These are phyloP conservation scores for Monosporascus sp. DNA, from an alignment of 2,329 filamentous ascomycete genomes.

Conservation along the genomic window DNA sequence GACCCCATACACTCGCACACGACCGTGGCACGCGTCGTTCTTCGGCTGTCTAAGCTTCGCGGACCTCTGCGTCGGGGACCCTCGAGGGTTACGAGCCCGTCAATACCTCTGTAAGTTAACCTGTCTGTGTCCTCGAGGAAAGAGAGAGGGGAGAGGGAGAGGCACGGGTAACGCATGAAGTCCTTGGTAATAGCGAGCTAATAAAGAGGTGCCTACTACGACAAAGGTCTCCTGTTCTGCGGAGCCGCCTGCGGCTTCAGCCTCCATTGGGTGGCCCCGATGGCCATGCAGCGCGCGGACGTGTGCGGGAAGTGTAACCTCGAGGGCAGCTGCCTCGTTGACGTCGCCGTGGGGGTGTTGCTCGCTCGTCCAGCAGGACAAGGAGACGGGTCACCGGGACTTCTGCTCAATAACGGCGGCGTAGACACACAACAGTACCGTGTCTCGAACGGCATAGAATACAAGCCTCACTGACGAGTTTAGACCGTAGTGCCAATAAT, in stretches of 20 bases:
- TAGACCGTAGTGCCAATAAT: no score
- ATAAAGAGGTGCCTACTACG: background rate
- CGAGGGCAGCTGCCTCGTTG: conserved; percentile 38
- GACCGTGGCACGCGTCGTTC: conserved; percentile 35
- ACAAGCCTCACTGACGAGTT: no score
- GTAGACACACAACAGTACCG: background rate
- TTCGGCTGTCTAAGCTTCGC: conserved; percentile 42
- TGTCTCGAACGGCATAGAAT: background rate
- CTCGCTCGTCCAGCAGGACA: conserved; percentile 41
- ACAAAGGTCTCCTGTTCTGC: conserved; percentile 39
- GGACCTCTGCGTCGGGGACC: conserved; percentile 34
- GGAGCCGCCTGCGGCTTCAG: conserved; percentile 33
- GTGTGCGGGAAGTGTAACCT: conserved; percentile 42
- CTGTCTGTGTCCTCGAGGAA: no score
- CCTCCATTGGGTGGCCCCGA: conserved; percentile 34
- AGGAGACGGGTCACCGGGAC: conserved; percentile 38
- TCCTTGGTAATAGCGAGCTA: no score
- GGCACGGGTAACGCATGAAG: no score
- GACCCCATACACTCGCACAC: conserved; percentile 38
- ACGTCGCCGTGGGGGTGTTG: conserved; percentile 40
- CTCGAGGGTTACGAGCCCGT: conserved; percentile 40
- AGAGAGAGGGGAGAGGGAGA: rapidly evolving
- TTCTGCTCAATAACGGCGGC: background rate
- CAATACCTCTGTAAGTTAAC: conserved; percentile 39
- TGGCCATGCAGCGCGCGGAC: conserved; percentile 40